phyloP scores from a whole-genome alignment of 331 rosid species.

The Erythrophleum ivorense region DNA sequence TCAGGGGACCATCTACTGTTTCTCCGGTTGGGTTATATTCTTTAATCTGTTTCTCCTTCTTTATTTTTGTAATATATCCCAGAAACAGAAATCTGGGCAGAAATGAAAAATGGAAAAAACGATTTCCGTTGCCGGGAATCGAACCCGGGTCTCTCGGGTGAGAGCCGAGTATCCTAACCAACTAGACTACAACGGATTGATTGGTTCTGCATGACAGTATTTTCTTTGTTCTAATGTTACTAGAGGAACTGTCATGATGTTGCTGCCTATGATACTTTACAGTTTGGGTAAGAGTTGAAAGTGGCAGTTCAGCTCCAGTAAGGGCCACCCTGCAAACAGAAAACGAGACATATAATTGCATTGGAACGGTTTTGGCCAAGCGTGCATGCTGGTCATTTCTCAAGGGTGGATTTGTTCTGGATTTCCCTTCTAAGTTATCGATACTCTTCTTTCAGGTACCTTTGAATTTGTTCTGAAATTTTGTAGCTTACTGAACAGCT shows the following conservation, averaged over 20 bases:
- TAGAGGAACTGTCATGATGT: background rate
- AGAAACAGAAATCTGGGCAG: background rate
- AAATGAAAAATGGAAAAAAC: too few relatives aligned
- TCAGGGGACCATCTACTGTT: conserved; percentile 56
- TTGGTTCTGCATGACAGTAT: too few relatives aligned
- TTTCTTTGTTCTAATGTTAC: too few relatives aligned
- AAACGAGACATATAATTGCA: conserved; percentile 48
- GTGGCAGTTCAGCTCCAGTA: conserved; percentile 57
- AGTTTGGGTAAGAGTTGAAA: conserved; percentile 78
- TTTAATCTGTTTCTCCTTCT: background rate
- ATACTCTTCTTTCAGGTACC: conserved; percentile 67
- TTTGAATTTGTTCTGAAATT: background rate
- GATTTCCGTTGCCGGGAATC: conserved; percentile 38
- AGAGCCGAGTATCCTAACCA: conserved; percentile 42
- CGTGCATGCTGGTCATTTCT: conserved; percentile 92
- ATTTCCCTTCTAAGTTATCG: conserved; percentile 54
- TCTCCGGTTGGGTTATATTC: conserved; percentile 61
- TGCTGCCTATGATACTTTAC: conserved; percentile 10
- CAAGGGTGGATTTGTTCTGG: conserved; percentile 82
- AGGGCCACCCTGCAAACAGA: conserved; percentile 64
- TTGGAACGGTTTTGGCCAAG: conserved; percentile 78
- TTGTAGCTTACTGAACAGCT: background rate
- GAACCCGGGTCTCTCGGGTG: conserved; percentile 46
- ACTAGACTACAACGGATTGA: conserved; percentile 43
- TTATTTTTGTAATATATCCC: background rate